Base-by-base conservation (phyloP, 1,284 basidiomycete genomes). In the Ganoderma lucidum region DNA sequence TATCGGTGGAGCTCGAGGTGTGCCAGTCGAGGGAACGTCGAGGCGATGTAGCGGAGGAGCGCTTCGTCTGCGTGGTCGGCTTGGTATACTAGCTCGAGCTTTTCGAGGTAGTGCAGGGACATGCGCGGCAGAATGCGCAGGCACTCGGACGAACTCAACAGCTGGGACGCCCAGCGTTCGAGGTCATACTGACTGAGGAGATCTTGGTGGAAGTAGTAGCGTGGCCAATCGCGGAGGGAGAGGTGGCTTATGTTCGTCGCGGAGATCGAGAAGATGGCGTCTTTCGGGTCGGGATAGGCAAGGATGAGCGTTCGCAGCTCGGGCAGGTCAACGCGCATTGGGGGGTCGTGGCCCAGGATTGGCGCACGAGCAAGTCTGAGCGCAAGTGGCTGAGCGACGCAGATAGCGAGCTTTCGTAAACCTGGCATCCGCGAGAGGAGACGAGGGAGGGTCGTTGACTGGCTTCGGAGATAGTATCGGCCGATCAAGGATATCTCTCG, bases 1-100 rank as follows among this genome's bases (percentile, higher is more conserved):
- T 70, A 70, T 44, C 69, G 48, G 28, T 67, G 69, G 12, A 70
- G 35, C 39, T 70, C 69, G 28, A 70, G 61, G 6, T 62, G 65
- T 2, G 42, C 56, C 15, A 70, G 69, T 6, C 51, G 45, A 8
- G 63, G 63, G 23, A 63, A 67, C 5, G 66, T 32, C 8, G 32
- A 44, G 2, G 66, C 56, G 23, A 70, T 41, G 44, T 67, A 65
- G 32, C 23, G 60, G 14, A 70, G 60, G n/a, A 70, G 69, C 37
- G 62, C 64, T n/a, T 65, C 66, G 39, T 70, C 63, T 10, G 66
- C 53, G 32, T 30, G 51, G 55, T 67, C 69, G 6, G 51, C 63
- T 17, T 48, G 9, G 41, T 70, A 70, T 0, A 65, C 64, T 37
- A 71, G 32, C 48, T 71, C 66, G 39, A 71, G 45, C 14, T 19